Conservation (phyloP, 2,329 filamentous ascomycete species). For the Beauveria brongniartii region DNA sequence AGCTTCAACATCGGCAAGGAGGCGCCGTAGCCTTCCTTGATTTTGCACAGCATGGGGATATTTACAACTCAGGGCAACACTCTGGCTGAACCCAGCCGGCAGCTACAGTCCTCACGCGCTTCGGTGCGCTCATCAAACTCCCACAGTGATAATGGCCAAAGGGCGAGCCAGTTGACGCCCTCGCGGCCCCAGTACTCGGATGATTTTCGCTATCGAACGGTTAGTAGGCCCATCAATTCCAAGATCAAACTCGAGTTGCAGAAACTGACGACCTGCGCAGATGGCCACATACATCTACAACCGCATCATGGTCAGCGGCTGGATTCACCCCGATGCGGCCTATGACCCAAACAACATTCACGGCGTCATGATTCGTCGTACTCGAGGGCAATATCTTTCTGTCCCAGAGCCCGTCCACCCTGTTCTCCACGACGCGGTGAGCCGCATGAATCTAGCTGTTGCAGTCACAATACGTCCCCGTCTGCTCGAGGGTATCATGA, state of each 20-base stretch:
- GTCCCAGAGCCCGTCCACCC: conserved; percentile 31
- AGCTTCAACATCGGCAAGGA: not conserved
- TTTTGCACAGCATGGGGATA: not conserved
- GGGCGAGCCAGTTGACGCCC: not conserved
- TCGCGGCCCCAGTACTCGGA: conserved; percentile 17
- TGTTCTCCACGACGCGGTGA: conserved; percentile 32
- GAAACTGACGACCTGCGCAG: conserved; percentile 13
- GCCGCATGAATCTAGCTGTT: conserved; percentile 36
- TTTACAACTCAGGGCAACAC: not conserved
- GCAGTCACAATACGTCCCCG: conserved; percentile 42
- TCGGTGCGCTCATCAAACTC: conserved; percentile 1
- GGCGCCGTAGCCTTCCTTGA: not conserved
- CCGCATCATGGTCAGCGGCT: conserved; percentile 21
- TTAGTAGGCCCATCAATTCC: conserved; percentile 11
- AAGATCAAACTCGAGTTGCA: no score
- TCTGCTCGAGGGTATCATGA: conserved; percentile 36
- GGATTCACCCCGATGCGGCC: conserved; percentile 18
- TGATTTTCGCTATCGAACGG: conserved; percentile 24
- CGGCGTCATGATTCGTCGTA: conserved; percentile 30
- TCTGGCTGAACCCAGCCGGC: not conserved
- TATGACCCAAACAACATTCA: conserved; percentile 18
- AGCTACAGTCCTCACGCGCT: not conserved
- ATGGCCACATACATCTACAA: conserved; percentile 25
- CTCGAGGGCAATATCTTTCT: conserved; percentile 32
- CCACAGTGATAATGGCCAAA: not conserved